Base-by-base conservation (phyloP, 495 filamentous ascomycete species). In the Melanomma pulvis-pyrius region DNA sequence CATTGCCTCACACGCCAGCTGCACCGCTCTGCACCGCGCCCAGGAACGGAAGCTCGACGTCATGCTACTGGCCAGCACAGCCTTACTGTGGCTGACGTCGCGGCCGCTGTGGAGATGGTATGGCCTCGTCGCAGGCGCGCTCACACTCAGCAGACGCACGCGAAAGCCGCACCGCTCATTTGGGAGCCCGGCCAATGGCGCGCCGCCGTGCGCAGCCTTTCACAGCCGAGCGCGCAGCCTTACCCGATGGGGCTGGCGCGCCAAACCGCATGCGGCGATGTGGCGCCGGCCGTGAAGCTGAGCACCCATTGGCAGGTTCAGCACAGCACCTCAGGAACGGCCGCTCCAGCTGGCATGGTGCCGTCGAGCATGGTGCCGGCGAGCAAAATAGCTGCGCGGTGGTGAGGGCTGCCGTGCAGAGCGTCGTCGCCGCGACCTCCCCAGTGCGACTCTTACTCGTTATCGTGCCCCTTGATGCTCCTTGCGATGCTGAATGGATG, bases 401-500 rank as follows among this genome's bases (percentile, higher is more conserved):
- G 59, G 60, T 39, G 54, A 26, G 30, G 57, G 53, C 32, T 55
- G n/a, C 46, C 55, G 41, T 39, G 25, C n/a, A 21, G 54, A 32
- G 22, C 52, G 8, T 48, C 24, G 8, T 25, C 56, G 4, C n/a
- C n/a, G 12, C n/a, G 7, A 15, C 55, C 36, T 53, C 41, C 22
- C 13, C 65, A 51, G 65, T 68, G 65, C 55, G 61, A 65, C 65
- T 68, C 60, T 68, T 55, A 65, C 65, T 56, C 65, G 47, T 63
- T 71, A 65, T 71, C 69, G 65, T 63, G 52, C 65, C 68, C 63
- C 54, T 59, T 53, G 51, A 29, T 69, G 34, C 34, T 39, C 70
- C 70, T 72, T 66, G 70, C 66, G 39, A 72, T 72, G 70, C 70
- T 72, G 70, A 72, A 72, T 59, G 48, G 48, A 61, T 60, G 60